Evolutionary conservation across 371 early-diverging fungal species (phyloP), one percentile per base, ranked within the genome.

Genomic region (Rhizopus microsporus): DNA sequence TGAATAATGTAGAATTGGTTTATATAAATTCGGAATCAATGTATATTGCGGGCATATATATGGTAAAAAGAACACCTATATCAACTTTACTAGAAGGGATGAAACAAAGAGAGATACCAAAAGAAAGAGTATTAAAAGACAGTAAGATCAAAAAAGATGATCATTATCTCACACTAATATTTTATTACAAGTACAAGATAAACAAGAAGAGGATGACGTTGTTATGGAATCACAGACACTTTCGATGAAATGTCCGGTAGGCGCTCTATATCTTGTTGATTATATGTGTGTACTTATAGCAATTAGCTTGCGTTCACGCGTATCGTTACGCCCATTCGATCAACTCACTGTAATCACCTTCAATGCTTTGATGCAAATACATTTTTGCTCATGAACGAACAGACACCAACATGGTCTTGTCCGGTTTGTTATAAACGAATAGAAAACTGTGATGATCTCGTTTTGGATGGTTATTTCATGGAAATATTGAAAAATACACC

Each of bases 301-400:
- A n/a, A 7, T 10, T 62, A 86, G 76, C 77, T 90, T 44, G 82
- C 82, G 1, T 82, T 84, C 50, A 75, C 75, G 3, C 84, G 90
- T 5, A 89, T 92, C 32, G 61, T 51, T 0, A 63, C 74, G 12
- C 92, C 92, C 0, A 75, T 77, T n/a, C 82, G 89, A 47, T 79
- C 88, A 0, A 63, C 54, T 1, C 56, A 63, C 7, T 92, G 92
- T 59, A 65, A 78, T 16, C 92, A 92, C 67, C 46, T 87, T 10
- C 89, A 92, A 62, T 92, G 93, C 60, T 92, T 89, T 64, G 93
- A 92, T 54, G 84, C 80, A 5, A 67, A 60, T 8, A 82, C 82
- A 0, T 91, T 83, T 54, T 67, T 91, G 34, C 68, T 79, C 30
- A 81, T 92, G 76, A 90, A 89, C 45, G 86, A 83, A 53, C 86